Conservation (phyloP, 345 rosid genomes). For the Citrus cavaleriei region DNA sequence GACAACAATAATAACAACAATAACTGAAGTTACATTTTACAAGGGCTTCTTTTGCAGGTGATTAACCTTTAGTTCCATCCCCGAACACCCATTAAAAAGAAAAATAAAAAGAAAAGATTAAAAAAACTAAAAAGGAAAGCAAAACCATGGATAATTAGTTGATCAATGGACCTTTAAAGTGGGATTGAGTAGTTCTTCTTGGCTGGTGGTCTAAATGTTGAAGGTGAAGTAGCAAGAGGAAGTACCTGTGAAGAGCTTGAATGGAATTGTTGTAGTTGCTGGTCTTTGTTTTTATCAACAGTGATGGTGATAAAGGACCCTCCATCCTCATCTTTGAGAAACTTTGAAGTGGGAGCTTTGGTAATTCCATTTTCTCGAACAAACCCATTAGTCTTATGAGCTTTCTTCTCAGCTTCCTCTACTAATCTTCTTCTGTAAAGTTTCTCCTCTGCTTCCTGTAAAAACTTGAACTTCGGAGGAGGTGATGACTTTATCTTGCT, state of each 20-base stretch:
- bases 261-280: conserved; percentile 18
- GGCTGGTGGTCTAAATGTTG: conserved; percentile 31
- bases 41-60: conserved; percentile 7
- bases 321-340: conserved; percentile 42
- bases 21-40: conserved; percentile 5
- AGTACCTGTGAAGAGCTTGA: conserved; percentile 41
- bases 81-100: conserved; percentile 6
- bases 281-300: conserved; percentile 43
- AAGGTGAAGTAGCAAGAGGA: conserved; percentile 35
- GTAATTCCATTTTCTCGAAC: conserved; percentile 12
- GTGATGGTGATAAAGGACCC: conserved; percentile 50
- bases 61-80: conserved; percentile 18
- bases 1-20: background rate
- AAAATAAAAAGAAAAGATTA: background rate
- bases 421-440: conserved; percentile 35
- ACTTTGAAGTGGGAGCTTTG: conserved; percentile 20
- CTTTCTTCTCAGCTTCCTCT: conserved; percentile 34
- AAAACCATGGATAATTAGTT: background rate
- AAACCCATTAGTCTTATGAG: conserved; percentile 9
- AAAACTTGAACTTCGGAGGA: conserved; percentile 85
- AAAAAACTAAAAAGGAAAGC: background rate
- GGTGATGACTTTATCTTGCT: conserved; percentile 72
- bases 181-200: conserved; percentile 14
- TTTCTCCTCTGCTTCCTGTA: conserved; percentile 95
- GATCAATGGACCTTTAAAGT: conserved; percentile 17